These are phyloP conservation scores for Gleditsia sinensis DNA, from an alignment of 306 rosid genomes.

Conservation along the genomic window DNA sequence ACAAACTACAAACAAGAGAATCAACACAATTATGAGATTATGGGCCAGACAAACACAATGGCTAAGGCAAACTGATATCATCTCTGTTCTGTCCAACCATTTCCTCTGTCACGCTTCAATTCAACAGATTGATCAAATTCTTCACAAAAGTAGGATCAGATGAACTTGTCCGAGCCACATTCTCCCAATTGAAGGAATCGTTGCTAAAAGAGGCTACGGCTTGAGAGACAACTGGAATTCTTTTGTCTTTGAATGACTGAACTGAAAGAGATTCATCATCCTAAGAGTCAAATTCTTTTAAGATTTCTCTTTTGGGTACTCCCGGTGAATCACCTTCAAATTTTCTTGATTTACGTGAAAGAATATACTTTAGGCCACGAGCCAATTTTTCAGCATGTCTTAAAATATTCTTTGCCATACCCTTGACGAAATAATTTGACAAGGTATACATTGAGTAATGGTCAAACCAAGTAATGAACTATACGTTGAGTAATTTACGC, in stretches of 20 bases:
- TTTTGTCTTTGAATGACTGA: slow-evolving; percentile 39
- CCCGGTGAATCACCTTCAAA: slow-evolving; percentile 26
- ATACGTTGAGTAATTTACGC: too few relatives aligned
- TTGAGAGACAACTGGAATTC: slow-evolving; percentile 41
- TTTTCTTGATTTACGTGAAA: slow-evolving; percentile 60
- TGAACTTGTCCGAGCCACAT: slow-evolving; percentile 36
- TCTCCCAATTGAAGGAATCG: slow-evolving; percentile 36
- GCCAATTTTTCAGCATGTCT: slow-evolving; percentile 71
- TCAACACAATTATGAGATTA: slow-evolving; percentile 8
- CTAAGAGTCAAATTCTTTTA: slow-evolving; percentile 49
- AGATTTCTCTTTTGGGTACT: slow-evolving; percentile 26
- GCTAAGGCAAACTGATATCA: slow-evolving; percentile 4
- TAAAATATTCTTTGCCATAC: slow-evolving; percentile 54
- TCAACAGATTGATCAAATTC: slow-evolving; percentile 23
- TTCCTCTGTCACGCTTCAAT: slow-evolving; percentile 25
- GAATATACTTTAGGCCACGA: slow-evolving; percentile 51
- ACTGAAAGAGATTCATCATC: slow-evolving; percentile 44
- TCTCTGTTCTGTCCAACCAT: slow-evolving; percentile 23
- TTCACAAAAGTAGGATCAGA: slow-evolving; percentile 31
- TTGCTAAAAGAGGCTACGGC: not conserved
- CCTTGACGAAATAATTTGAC: too few relatives aligned
- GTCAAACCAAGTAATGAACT: too few relatives aligned
- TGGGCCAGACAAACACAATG: not conserved
- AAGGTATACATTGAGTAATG: too few relatives aligned
- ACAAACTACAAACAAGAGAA: slow-evolving; percentile 29